Evolutionary conservation across 163 green algal genomes (phyloP), one percentile per base, ranked within the genome.

Genomic region (Coccomyxa subellipsoidea): DNA sequence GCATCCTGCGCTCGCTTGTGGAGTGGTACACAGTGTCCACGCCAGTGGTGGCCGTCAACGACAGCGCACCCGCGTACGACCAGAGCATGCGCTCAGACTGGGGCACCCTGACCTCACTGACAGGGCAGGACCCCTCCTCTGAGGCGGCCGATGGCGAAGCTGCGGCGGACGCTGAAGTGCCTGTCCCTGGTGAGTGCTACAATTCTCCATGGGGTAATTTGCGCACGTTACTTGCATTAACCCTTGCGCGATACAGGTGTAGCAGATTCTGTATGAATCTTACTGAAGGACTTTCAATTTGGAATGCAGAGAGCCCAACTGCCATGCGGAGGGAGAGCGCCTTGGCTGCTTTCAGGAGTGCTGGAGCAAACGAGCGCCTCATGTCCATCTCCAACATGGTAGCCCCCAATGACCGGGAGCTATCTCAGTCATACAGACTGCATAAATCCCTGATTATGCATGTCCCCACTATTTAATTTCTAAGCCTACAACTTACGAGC

Each of bases 1-100:
- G 90, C 81, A 85, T 93, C 12, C 82, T 96, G 78, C 89, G 92
- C 38, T 92, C 93, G 2, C 88, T 98, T 85, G 86, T 90, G 37
- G 84, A 82, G 32, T 97, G 94, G 94, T 92, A 94, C 90, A 87
- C 36, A 38, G 59, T 70, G 29, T 54, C 21, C 37, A 69, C 79
- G 3, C 34, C 83, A 27, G 54, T 38, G 38, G 38, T 27, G 27
- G 76, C 39, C 9, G 38, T 27, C 1, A 39, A 80, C 4, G 76
- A 36, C 34, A 39, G 23, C 25, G 18, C 76, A 3, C 21, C 37
- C 21, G 76, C 29, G 31, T n/a, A 10, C 4, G 38, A 69, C 32
- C 37, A 80, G 25, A 38, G 38, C n/a, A 29, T 80, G 37, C 72
- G 35, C 7, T 31, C 47, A n/a, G 77, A 53, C 38, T 85, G 82